Evolutionary conservation across 495 filamentous ascomycete genomes (phyloP).

Genomic region (Tuber melanosporum): DNA sequence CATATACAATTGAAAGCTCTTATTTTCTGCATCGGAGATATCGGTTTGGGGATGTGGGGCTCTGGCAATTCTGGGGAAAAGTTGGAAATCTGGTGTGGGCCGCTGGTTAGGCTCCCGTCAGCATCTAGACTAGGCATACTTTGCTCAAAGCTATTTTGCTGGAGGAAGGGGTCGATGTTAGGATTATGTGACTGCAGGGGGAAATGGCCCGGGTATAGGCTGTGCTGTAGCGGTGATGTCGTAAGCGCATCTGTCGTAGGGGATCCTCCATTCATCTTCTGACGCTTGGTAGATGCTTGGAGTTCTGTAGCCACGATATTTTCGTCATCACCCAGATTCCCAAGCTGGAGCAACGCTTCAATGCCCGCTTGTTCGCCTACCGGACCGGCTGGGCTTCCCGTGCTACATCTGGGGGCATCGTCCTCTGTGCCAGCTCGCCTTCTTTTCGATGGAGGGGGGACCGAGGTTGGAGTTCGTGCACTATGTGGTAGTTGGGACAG

Average conservation of each 20-base stretch:
- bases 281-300: conserved; percentile 30
- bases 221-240: conserved; percentile 18
- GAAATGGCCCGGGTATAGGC: conserved; percentile 28
- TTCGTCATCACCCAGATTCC: conserved; percentile 30
- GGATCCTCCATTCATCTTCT: conserved; percentile 29
- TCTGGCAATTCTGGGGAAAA: conserved; percentile 22
- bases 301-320: conserved; percentile 16
- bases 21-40: conserved; percentile 34
- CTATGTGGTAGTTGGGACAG: conserved; percentile 27
- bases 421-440: conserved; percentile 34
- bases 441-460: conserved; percentile 28
- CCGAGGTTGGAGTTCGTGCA: conserved; percentile 23
- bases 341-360: conserved; percentile 40
- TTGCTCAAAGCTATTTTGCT: conserved; percentile 37
- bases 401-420: conserved; percentile 15
- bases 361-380: conserved; percentile 31
- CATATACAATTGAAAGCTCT: conserved; percentile 38
- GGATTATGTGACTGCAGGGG: conserved; percentile 24
- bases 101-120: conserved; percentile 21
- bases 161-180: conserved; percentile 40
- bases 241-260: conserved; percentile 20
- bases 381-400: conserved; percentile 15
- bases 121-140: conserved; percentile 26
- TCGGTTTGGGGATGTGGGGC: conserved; percentile 18
- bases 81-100: conserved; percentile 15